Conservation (phyloP, 106 monocot genomes). For the Platanthera zijinensis region DNA sequence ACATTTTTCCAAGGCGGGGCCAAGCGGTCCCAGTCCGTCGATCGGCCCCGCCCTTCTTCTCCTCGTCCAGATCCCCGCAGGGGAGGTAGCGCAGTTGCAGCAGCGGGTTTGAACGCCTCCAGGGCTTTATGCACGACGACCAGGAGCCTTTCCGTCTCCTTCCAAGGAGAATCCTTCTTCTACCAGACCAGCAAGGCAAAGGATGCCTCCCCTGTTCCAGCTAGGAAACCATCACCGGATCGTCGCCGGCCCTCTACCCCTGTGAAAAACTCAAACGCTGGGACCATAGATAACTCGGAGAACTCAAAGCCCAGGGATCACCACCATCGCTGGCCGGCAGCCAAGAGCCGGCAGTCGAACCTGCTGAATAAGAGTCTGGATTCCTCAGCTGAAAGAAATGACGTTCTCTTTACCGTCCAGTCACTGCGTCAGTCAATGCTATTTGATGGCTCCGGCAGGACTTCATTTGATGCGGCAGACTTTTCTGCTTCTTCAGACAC, state of each 20-base stretch:
- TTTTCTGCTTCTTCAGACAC: constrained; percentile 65
- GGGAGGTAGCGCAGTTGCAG: not conserved
- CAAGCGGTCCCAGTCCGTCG: constrained; percentile 66
- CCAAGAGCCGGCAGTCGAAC: constrained; percentile 32
- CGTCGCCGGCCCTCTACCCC: constrained; percentile 5
- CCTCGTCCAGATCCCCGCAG: constrained; percentile 5
- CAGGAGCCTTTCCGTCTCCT: constrained; percentile 68
- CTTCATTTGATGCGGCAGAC: constrained; percentile 45
- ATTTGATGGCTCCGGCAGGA: constrained; percentile 28
- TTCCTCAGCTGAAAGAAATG: constrained; percentile 36
- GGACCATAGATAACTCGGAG: constrained; percentile 31
- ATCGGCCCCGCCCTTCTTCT: constrained; percentile 47
- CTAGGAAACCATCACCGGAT: constrained; percentile 16
- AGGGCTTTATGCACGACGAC: constrained; percentile 26
- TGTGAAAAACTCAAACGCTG: not conserved
- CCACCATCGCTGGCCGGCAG: constrained; percentile 42
- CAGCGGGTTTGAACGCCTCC: constrained; percentile 6
- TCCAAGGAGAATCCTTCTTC: constrained; percentile 89
- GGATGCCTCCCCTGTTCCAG: constrained; percentile 8
- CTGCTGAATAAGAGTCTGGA: constrained; percentile 37
- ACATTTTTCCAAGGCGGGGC: constrained; percentile 15
- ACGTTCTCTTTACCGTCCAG: constrained; percentile 39
- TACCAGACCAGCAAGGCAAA: constrained; percentile 60
- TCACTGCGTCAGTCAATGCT: constrained; percentile 54
- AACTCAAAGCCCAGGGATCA: constrained; percentile 19